These are phyloP conservation scores for Paramecium biaurelia DNA, from an alignment of 73 alveolate species.

Conservation along the genomic window DNA sequence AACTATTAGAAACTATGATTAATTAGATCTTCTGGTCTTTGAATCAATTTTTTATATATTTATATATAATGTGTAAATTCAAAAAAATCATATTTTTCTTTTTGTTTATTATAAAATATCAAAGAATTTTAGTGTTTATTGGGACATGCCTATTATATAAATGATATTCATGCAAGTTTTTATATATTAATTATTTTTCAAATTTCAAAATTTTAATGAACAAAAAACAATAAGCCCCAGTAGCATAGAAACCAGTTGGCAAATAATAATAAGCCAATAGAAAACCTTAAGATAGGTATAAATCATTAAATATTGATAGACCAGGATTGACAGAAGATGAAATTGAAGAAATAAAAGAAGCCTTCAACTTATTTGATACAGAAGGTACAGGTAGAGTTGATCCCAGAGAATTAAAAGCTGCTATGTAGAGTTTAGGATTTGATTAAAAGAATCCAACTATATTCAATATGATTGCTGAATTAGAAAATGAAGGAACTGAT, in stretches of 20 bases:
- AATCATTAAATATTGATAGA: not conserved
- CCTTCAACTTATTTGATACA: slow-evolving; percentile 94
- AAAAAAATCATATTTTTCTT: not conserved
- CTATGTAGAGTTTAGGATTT: slow-evolving; percentile 94
- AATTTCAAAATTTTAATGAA: not conserved
- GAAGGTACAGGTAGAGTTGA: slow-evolving; percentile 97
- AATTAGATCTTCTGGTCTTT: too few relatives aligned
- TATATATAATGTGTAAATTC: too few relatives aligned
- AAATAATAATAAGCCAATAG: not conserved
- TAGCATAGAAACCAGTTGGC: not conserved
- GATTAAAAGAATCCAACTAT: slow-evolving; percentile 98
- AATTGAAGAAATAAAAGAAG: slow-evolving; percentile 91
- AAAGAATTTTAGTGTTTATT: too few relatives aligned
- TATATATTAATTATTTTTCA: not conserved
- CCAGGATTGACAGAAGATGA: slow-evolving; percentile 91
- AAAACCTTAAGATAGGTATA: slow-evolving; percentile 21
- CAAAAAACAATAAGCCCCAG: not conserved
- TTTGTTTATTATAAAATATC: too few relatives aligned
- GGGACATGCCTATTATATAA: not conserved
- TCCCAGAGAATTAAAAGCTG: slow-evolving; percentile 97
- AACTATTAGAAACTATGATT: too few relatives aligned
- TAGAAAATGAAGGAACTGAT: slow-evolving; percentile 76
- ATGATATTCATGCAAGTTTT: not conserved
- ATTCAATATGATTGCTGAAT: slow-evolving; percentile 95
- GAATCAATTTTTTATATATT: too few relatives aligned